These are phyloP conservation scores for Pisolithus tinctorius DNA, from an alignment of 768 basidiomycete species.

Conservation along the genomic window DNA sequence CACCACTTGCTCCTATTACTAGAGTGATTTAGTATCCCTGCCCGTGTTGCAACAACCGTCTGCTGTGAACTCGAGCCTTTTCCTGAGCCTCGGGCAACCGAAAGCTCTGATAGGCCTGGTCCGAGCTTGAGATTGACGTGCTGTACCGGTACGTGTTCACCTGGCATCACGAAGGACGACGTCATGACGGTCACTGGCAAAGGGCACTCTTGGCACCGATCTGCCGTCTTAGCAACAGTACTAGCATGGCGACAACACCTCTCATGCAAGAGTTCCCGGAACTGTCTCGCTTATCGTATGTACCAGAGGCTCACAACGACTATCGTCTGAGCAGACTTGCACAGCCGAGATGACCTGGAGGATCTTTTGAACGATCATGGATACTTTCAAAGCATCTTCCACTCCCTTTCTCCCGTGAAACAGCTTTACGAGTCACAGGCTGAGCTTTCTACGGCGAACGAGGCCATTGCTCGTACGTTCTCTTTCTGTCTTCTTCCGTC, in stretches of 20 bases:
- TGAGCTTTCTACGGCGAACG: conserved; percentile 78
- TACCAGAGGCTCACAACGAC: conserved; percentile 1
- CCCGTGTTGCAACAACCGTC: conserved; percentile 53
- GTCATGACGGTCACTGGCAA: conserved; percentile 26
- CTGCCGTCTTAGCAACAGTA: not conserved
- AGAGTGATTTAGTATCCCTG: conserved; percentile 64
- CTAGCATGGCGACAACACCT: conserved; percentile 28
- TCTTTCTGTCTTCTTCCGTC: not conserved
- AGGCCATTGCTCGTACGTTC: conserved; percentile 74
- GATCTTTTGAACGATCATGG: conserved; percentile 74
- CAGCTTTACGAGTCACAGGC: conserved; percentile 69
- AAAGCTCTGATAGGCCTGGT: conserved; percentile 64
- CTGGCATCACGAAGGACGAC: conserved; percentile 65
- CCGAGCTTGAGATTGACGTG: conserved; percentile 82
- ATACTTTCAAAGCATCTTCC: conserved; percentile 86
- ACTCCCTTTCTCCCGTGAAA: conserved; percentile 69
- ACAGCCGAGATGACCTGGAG: conserved; percentile 87
- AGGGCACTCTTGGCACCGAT: not conserved
- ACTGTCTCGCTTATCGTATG: conserved; percentile 65
- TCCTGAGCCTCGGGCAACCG: conserved; percentile 22
- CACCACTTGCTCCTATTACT: conserved; percentile 76
- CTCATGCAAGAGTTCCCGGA: conserved; percentile 66
- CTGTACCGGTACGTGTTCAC: conserved; percentile 67
- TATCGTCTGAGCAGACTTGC: conserved; percentile 6
- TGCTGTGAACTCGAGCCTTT: conserved; percentile 27